Evolutionary conservation across 352 stramenopile species (phyloP).

Genomic region (Globisporangium spiculum): DNA sequence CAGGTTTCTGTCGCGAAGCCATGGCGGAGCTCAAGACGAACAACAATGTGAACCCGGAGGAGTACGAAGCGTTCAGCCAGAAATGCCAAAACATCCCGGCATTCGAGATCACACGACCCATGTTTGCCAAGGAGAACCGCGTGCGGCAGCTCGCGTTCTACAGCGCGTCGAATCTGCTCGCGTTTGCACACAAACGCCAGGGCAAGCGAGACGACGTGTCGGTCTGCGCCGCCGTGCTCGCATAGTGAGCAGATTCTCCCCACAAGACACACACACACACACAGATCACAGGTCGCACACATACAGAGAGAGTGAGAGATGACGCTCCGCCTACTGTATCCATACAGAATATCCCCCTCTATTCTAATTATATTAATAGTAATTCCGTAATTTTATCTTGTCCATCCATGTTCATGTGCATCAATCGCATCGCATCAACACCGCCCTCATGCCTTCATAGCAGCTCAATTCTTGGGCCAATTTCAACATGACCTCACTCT

Average conservation of each 20-base stretch:
- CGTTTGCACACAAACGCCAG: constrained; percentile 86
- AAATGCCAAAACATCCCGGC: constrained; percentile 76
- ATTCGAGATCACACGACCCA: constrained; percentile 50
- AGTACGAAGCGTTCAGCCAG: constrained; percentile 65
- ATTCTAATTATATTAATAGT: constrained; percentile 22
- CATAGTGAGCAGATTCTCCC: constrained; percentile 25
- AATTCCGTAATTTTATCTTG: constrained; percentile 4
- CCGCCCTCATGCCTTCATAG: background rate
- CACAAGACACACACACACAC: background rate
- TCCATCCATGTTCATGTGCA: background rate
- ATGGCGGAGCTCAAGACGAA: constrained; percentile 75
- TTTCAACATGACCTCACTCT: background rate
- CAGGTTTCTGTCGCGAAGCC: constrained; percentile 75
- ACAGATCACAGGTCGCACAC: background rate
- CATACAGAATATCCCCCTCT: constrained; percentile 5
- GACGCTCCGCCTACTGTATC: background rate
- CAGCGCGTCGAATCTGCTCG: constrained; percentile 84
- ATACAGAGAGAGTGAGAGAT: background rate
- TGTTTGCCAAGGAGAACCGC: constrained; percentile 81
- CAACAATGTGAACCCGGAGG: constrained; percentile 51
- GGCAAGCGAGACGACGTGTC: constrained; percentile 87
- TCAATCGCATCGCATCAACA: background rate
- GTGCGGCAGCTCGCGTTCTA: constrained; percentile 87
- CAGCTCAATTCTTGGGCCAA: background rate
- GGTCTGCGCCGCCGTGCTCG: constrained; percentile 80